Evolutionary conservation across 768 basidiomycete genomes (phyloP), one percentile per base, ranked within the genome.

Genomic region (Macrocybe gigantea): DNA sequence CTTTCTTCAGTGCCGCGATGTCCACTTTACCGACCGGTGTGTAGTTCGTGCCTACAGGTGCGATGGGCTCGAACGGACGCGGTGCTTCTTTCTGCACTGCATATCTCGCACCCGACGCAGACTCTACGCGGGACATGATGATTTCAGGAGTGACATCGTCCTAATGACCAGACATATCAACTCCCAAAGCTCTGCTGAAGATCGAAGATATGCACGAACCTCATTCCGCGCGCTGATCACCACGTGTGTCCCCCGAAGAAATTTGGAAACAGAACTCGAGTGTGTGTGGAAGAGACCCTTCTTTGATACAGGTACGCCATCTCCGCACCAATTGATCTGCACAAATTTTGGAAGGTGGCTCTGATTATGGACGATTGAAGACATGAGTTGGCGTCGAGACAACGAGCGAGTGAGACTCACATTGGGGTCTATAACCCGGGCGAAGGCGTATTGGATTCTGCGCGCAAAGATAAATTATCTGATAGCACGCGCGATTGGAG

Each of bases 321-420:
- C 94, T 38, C 95, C 95, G 56, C 92, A 93, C 94, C 95, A 96
- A 58, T 93, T 91, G 65, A 98, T 86, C 60, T 95, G 89, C 11
- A 97, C 92, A 52, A 94, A 91, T 69, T 96, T 97, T 39, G 85
- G 74, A 2, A 98, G 76, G 51, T 85, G 73, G 59, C 79, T 90
- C 88, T 95, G 56, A 22, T 45, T 48, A 29, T 39, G 41, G 29
- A 10, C 9, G 11, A 48, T 42, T 37, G 46, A 50, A n/a, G 37
- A 32, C 33, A 13, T 47, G 13, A 48, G 38, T 5, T 2, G 22
- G 22, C 22, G 22, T 22, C 22, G 2, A 33, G 46, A 33, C 13
- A 38, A 15, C 38, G 35, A 52, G 42, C 7, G 32, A 33, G n/a
- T 32, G 38, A 2, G 2, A 63, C 82, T 47, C 56, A 93, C 92